Evolutionary conservation across 2,329 filamentous ascomycete species (phyloP).

Genomic region (Taxawa tesnikishii): DNA sequence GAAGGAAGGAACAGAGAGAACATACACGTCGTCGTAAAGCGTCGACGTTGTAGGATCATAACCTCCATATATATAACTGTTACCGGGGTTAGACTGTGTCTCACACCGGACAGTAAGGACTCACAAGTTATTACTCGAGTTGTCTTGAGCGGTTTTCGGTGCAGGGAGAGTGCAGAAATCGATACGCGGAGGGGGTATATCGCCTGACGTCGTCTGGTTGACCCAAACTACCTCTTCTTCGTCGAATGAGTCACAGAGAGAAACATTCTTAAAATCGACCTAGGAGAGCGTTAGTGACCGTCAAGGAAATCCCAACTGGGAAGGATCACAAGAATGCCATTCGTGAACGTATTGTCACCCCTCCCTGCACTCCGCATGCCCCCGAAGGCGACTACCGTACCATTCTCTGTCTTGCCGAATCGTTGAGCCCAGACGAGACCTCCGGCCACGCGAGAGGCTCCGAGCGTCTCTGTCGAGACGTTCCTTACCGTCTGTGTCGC

Average conservation of each 20-base stretch:
- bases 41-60: constrained; percentile 21
- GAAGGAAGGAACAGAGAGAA: constrained; percentile 34
- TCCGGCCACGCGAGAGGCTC: constrained; percentile 23
- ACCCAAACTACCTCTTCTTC: constrained; percentile 27
- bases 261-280: constrained; percentile 18
- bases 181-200: constrained; percentile 28
- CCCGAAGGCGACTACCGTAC: constrained; percentile 26
- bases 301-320: too few relatives aligned
- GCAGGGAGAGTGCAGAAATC: constrained; percentile 31
- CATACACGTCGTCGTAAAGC: constrained; percentile 30
- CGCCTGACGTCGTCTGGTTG: constrained; percentile 27
- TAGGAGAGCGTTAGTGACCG: constrained; percentile 4
- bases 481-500: constrained; percentile 23
- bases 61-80: constrained; percentile 34
- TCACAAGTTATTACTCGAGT: constrained; percentile 34
- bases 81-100: not conserved
- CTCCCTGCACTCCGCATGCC: constrained; percentile 16
- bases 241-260: not conserved
- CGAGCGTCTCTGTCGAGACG: constrained; percentile 22
- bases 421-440: constrained; percentile 23
- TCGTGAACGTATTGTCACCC: constrained; percentile 4
- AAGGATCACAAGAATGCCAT: not conserved
- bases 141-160: constrained; percentile 27
- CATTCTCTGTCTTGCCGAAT: constrained; percentile 22
- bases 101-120: constrained; percentile 1